Evolutionary conservation across 164 flowering plant species (phyloP), one percentile per base, ranked within the genome.

Genomic region (Liquidambar formosana): DNA sequence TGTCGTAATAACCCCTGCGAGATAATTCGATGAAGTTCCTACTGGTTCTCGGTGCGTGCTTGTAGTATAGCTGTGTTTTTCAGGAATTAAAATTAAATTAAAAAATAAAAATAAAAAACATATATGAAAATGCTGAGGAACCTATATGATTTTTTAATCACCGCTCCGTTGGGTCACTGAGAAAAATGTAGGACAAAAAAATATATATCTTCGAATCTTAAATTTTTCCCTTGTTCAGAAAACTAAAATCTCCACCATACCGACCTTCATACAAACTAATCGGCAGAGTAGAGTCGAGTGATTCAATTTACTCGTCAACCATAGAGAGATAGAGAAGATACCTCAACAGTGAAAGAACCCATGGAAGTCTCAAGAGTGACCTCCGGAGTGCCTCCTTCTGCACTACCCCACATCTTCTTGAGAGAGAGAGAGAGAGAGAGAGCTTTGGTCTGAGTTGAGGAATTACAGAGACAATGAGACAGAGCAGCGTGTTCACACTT

Each of bases 281-380:
- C 21, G 16, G 21, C 23, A 41, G 4, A 19, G 26, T n/a, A 11
- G 15, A 52, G 23, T 5, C 25, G 27, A 13, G 46, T 10, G 16
- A 12, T 18, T 12, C 21, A 64, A 25, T n/a, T 25, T 12, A 64
- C 15, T 51, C 1, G 4, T 4, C 19, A 57, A 18, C 38, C 68
- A 16, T 59, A 45, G 49, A 71, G 46, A 74, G 12, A 44, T 4
- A 27, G 67, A 57, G 62, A 73, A 49, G 64, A 59, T 61, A 86
- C 95, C 95, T 91, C 97, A 13, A 93, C 82, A 4, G 93, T 93
- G 77, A 95, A 78, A 61, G 97, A 75, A 6, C 96, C 99, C 96
- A 89, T 95, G 67, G 97, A 95, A 25, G 99, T 95, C 33, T 93
- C 97, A 14, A 91, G 85, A 53, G 96, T 93, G 54, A 93, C 97